These are phyloP conservation scores for Coemansia sp. DNA, from an alignment of 192 early-diverging fungal genomes.

Conservation along the genomic window DNA sequence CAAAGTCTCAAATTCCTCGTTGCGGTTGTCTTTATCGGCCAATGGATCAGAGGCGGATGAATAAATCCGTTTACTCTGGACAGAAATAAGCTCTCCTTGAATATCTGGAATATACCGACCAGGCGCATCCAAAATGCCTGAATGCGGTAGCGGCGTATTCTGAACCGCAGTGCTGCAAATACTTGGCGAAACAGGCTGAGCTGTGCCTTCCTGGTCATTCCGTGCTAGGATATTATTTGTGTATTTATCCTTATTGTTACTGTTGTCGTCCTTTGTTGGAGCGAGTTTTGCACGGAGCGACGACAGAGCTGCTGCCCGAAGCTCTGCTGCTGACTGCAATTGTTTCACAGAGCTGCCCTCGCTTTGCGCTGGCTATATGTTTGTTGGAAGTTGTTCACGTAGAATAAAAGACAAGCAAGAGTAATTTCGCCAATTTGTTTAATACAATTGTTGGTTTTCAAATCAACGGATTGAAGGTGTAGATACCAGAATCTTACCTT, in stretches of 20 bases:
- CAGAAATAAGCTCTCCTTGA: constrained; percentile 24
- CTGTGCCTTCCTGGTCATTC: background rate
- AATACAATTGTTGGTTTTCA: background rate
- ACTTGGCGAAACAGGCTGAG: background rate
- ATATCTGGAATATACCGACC: constrained; percentile 24
- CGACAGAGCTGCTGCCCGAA: constrained; percentile 22
- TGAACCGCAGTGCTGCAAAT: background rate
- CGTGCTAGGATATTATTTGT: no score
- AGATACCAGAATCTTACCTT: constrained; percentile 2
- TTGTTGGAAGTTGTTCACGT: background rate
- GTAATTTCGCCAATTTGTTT: no score
- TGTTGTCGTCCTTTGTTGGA: background rate
- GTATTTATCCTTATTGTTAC: background rate
- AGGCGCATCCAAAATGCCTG: constrained; percentile 13
- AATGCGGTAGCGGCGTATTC: background rate
- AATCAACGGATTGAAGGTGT: background rate
- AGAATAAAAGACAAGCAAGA: background rate
- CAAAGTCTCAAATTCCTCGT: constrained; percentile 23
- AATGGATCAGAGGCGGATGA: background rate
- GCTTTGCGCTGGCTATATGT: background rate
- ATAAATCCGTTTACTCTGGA: background rate
- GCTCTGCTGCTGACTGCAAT: constrained; percentile 4
- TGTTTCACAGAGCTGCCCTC: background rate
- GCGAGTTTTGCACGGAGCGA: constrained; percentile 13
- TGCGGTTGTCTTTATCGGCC: background rate